phyloP scores from a whole-genome alignment of 106 monocot species.

The Chionographis japonica region DNA sequence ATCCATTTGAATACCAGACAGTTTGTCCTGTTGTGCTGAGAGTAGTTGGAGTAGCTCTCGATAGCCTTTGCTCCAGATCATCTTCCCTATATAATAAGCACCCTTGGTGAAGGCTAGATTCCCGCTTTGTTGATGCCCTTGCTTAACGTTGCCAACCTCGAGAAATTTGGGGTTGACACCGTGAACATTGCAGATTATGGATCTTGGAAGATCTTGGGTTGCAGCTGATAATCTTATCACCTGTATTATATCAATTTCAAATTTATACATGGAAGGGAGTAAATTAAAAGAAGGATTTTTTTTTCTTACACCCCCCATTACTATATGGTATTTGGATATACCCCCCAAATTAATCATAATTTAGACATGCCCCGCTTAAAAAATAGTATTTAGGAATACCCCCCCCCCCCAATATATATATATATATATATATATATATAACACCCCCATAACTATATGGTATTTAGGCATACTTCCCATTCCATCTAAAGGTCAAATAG shows the following conservation, averaged over 20 bases:
- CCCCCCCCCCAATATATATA: no score
- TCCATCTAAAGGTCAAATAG: no score
- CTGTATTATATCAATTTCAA: constrained; percentile 18
- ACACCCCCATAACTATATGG: no score
- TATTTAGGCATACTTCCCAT: no score
- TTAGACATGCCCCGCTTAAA: no score
- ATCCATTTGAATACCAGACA: constrained; percentile 59
- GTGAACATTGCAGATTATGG: constrained; percentile 88
- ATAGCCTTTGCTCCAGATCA: constrained; percentile 93
- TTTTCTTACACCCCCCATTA: not conserved
- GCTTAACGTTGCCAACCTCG: constrained; percentile 57
- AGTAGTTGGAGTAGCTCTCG: constrained; percentile 73
- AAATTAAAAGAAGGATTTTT: not conserved
- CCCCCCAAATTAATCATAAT: no score
- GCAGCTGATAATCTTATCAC: constrained; percentile 92
- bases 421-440: no score
- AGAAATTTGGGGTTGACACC: constrained; percentile 96
- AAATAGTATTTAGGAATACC: no score
- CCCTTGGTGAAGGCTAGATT: constrained; percentile 53
- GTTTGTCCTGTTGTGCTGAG: constrained; percentile 41
- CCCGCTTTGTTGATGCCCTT: constrained; percentile 31
- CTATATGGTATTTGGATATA: no score
- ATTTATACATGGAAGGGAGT: not conserved
- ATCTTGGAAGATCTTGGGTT: constrained; percentile 88
- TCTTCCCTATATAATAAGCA: constrained; percentile 87